A percentile compares a stretch with the other conserved stretches of the same genome.
These are phyloP conservation scores for Candida maris DNA, from an alignment of 805 yeast genomes.

Conservation along the genomic window DNA sequence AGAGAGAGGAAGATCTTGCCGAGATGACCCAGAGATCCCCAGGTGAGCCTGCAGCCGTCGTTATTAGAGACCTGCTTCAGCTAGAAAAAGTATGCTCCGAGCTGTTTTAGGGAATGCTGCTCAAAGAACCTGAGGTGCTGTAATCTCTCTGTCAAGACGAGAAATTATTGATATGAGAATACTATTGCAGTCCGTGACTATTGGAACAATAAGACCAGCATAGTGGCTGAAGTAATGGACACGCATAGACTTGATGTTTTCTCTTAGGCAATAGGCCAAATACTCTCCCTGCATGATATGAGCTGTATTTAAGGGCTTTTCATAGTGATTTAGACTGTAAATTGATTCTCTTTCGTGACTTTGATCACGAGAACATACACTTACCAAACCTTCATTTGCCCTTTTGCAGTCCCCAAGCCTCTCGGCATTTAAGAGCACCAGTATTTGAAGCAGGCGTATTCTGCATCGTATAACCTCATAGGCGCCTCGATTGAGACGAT, in stretches of 20 bases:
- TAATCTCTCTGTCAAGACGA: conserved; percentile 18
- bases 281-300: conserved; percentile 12
- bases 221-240: conserved; percentile 16
- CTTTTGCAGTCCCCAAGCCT: conserved; percentile 2
- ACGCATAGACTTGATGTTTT: conserved; percentile 11
- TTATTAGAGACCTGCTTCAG: conserved; percentile 58
- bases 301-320: conserved; percentile 3
- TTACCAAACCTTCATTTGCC: conserved; percentile 5
- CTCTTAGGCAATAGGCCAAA: conserved; percentile 8
- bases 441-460: conserved; percentile 18
- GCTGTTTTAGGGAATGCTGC: conserved; percentile 32
- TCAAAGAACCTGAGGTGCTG: conserved; percentile 12
- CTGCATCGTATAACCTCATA: conserved; percentile 13
- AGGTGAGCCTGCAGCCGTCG: conserved; percentile 41
- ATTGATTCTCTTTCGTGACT: not conserved
- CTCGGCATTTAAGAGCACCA: conserved; percentile 14
- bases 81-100: conserved; percentile 50
- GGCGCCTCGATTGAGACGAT: conserved; percentile 6
- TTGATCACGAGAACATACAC: not conserved
- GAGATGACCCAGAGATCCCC: conserved; percentile 31
- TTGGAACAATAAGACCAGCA: conserved; percentile 15
- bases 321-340: conserved; percentile 5
- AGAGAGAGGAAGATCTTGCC: conserved; percentile 53
- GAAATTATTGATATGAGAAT: conserved; percentile 14
- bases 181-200: conserved; percentile 20